Base-by-base conservation (phyloP, 345 rosid species). In the Punica granatum region DNA sequence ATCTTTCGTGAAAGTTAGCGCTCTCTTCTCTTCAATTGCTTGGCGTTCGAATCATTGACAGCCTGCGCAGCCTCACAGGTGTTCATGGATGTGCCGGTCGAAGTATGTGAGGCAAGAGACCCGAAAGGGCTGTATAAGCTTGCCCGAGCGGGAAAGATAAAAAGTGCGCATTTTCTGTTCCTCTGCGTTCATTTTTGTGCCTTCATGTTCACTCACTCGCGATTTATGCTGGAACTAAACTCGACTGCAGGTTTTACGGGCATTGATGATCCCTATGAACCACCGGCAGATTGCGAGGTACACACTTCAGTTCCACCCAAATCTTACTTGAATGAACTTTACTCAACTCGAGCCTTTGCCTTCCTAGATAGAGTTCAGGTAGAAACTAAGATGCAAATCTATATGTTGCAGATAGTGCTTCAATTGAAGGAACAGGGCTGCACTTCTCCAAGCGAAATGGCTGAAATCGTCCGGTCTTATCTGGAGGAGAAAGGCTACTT, bases 91-190 rank as follows among this genome's bases (percentile, higher is more conserved):
- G 90, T 81, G 64, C 74, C 97, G 4, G 90, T 86, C 61, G 73
- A 81, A 18, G 81, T 85, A 68, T 90, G 95, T 32, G 97, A 90
- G 79, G 85, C 81, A 2, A 88, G 92, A 67, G 95, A 90, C 70
- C 89, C 95, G 4, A 88, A 90, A 80, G 95, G 95, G 69, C 80
- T 88, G 1, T 88, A 90, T 82, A 86, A 84, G 79, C 89, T 86
- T 68, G 97, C 95, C 63, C 84, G 97, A 62, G 88, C 92, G 0
- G 95, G 97, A 73, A 90, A 86, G 77, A 85, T 90, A 73, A 88
- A 81, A 85, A 89, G 97, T 86, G 76, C 10, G 1, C 51, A 44
- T 49, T 28, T 63, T 34, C 16, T 0, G 10, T 28, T 28, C 61
- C 34, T 7, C 18, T 30, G 0, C 19, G 10, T 33, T 56, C 59